These are phyloP conservation scores for Quercus cerris DNA, from an alignment of 306 rosid species.

Conservation along the genomic window DNA sequence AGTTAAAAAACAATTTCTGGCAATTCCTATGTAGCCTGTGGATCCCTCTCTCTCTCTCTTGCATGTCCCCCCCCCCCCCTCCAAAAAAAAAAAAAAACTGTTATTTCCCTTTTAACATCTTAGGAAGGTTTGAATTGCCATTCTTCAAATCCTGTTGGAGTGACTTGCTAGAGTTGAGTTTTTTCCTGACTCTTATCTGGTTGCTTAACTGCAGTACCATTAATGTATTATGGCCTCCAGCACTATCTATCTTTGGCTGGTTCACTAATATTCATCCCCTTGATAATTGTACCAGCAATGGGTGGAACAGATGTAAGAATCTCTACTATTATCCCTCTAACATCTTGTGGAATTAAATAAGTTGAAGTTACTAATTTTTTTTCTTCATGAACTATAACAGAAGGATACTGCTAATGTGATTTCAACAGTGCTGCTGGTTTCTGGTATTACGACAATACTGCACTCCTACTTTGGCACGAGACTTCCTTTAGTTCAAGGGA, in stretches of 20 bases:
- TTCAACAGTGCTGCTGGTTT: conserved; percentile 84
- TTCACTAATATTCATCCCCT: conserved; percentile 76
- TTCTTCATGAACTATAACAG: conserved; percentile 41
- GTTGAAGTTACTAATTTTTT: conserved; percentile 10
- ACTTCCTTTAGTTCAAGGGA: conserved; percentile 95
- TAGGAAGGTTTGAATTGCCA: not conserved
- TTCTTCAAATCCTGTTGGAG: conserved; percentile 15
- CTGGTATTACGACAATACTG: conserved; percentile 81
- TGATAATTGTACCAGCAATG: conserved; percentile 75
- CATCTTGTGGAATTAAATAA: conserved; percentile 12
- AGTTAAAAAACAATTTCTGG: not conserved
- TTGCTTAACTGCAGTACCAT: conserved; percentile 54
- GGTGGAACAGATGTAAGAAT: conserved; percentile 83
- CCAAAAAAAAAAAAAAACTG: not conserved
- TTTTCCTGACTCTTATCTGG: conserved; percentile 18
- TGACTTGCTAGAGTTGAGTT: conserved; percentile 6
- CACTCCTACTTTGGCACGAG: conserved; percentile 87
- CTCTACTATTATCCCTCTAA: conserved; percentile 16
- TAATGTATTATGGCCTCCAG: conserved; percentile 78
- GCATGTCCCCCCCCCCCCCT: too few species aligned
- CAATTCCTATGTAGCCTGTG: not conserved
- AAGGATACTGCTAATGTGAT: conserved; percentile 84
- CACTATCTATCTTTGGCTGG: conserved; percentile 91
- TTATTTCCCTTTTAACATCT: not conserved
- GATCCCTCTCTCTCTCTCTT: not conserved